Conservation (phyloP, 2,329 filamentous ascomycete genomes). For the Aquanectria penicillioides region DNA sequence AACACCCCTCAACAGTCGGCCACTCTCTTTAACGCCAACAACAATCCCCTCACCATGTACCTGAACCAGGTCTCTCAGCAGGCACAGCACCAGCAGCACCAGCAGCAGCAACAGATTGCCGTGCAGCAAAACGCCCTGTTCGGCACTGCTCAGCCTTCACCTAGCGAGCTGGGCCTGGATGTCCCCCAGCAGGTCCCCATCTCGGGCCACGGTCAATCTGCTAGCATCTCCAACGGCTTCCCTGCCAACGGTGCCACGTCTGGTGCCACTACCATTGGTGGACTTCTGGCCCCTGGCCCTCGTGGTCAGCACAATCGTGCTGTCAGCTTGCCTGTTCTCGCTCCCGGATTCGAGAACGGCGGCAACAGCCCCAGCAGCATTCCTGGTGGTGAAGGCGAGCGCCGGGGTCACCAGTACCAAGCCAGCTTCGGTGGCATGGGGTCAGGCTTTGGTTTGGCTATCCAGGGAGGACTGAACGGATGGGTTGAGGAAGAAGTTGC, state of each 20-base stretch:
- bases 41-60: constrained; percentile 94
- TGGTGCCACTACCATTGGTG: constrained; percentile 76
- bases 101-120: constrained; percentile 76
- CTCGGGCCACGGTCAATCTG: constrained; percentile 72
- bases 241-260: constrained; percentile 61
- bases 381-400: constrained; percentile 61
- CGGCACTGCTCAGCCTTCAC: constrained; percentile 72
- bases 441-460: constrained; percentile 68
- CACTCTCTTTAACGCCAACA: constrained; percentile 81
- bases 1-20: constrained; percentile 72
- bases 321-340: constrained; percentile 83
- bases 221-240: constrained; percentile 73
- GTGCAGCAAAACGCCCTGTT: constrained; percentile 86
- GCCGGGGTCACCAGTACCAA: constrained; percentile 74
- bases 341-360: constrained; percentile 71
- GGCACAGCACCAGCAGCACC: constrained; percentile 77
- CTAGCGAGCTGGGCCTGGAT: constrained; percentile 66
- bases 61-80: constrained; percentile 83
- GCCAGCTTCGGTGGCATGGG: constrained; percentile 70
- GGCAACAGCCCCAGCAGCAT: constrained; percentile 61
- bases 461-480: constrained; percentile 71
- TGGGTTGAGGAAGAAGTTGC: constrained; percentile 75
- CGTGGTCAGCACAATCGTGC: constrained; percentile 78
- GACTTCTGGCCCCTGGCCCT: constrained; percentile 76
- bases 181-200: constrained; percentile 69